phyloP scores from a whole-genome alignment of 176 grass and related monocot genomes.

The Carex pumila region DNA sequence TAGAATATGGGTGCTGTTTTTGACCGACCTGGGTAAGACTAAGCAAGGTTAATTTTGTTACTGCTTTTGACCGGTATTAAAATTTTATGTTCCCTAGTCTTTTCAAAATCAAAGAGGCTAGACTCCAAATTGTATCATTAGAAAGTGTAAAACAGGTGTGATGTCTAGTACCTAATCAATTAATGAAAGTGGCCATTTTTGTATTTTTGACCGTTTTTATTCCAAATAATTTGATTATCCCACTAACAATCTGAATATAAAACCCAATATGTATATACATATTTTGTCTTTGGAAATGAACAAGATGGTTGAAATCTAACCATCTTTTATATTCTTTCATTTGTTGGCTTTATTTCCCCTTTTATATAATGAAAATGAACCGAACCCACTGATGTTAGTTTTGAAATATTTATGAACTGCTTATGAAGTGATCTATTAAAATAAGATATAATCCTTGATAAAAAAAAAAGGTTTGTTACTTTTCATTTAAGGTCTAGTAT shows the following conservation, averaged over 20 bases:
- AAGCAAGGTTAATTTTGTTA: background rate
- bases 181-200: background rate
- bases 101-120: background rate
- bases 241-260: too few species aligned
- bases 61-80: background rate
- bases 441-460: background rate
- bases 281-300: background rate
- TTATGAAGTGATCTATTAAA: too few species aligned
- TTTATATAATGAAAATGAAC: too few species aligned
- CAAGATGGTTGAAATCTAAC: background rate
- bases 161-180: background rate
- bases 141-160: background rate
- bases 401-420: too few species aligned
- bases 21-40: background rate
- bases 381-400: too few species aligned
- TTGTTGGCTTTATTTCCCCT: too few species aligned
- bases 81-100: background rate
- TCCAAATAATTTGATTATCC: background rate
- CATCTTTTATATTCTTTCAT: too few species aligned
- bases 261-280: background rate
- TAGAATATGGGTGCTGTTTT: background rate
- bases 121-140: background rate
- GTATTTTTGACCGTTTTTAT: background rate
- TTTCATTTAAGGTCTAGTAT: too few species aligned
- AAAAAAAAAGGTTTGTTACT: background rate